Conservation (phyloP, 1,284 basidiomycete genomes). For the Cystobasidium slooffiae region DNA sequence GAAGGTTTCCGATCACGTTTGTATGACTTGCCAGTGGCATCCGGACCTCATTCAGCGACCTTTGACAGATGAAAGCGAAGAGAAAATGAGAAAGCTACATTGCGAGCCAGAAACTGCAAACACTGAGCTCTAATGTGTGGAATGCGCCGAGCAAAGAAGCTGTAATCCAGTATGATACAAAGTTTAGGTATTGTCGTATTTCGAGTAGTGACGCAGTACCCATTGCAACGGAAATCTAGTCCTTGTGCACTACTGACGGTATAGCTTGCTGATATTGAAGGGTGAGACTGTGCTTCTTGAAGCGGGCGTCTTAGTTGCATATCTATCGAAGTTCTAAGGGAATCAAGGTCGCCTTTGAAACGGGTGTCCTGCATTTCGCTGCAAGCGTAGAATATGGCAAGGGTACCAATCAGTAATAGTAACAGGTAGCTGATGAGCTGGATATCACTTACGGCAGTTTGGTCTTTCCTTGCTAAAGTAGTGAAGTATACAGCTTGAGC, state of each 20-base stretch:
- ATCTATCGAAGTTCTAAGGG: constrained; percentile 7
- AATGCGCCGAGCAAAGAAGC: no score
- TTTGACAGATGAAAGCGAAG: neutral
- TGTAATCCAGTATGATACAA: no score
- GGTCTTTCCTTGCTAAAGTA: constrained; percentile 12
- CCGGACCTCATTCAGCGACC: neutral
- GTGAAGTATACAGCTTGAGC: constrained; percentile 34
- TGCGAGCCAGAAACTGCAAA: constrained; percentile 2
- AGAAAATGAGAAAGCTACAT: neutral
- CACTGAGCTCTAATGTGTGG: no score
- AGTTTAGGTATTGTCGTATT: no score
- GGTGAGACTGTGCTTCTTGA: no score
- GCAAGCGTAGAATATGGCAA: neutral
- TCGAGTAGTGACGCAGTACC: no score
- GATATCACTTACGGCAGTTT: constrained; percentile 27
- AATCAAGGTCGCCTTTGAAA: constrained; percentile 10
- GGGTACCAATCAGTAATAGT: neutral
- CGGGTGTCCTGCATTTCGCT: constrained; percentile 38
- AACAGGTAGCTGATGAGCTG: neutral
- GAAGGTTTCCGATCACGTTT: neutral
- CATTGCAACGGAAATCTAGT: no score
- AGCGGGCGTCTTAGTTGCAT: no score
- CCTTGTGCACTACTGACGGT: no score
- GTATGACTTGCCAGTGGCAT: neutral
- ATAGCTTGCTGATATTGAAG: no score